These are phyloP conservation scores for Syzygium oleosum DNA, from an alignment of 345 rosid species.

Conservation along the genomic window DNA sequence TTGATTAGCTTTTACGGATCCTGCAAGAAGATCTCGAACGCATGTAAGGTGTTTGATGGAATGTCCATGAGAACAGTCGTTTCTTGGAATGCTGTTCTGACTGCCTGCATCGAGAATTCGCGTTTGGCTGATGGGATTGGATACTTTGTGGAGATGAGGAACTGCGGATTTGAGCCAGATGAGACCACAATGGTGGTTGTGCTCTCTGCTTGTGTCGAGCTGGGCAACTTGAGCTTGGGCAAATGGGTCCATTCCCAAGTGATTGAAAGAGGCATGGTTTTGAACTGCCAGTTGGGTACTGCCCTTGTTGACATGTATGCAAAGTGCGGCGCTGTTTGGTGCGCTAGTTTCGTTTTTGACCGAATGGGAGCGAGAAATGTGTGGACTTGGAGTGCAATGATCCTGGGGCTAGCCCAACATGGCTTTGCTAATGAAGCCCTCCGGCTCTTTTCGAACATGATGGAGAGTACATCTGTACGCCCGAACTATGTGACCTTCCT, in stretches of 20 bases:
- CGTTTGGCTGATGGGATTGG: slow-evolving; percentile 29
- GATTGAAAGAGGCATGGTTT: slow-evolving; percentile 38
- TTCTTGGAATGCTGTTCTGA: slow-evolving; percentile 74
- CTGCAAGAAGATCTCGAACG: slow-evolving; percentile 44
- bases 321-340: slow-evolving; percentile 48
- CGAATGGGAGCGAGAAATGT: slow-evolving; percentile 52
- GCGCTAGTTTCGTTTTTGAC: slow-evolving; percentile 42
- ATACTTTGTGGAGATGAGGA: slow-evolving; percentile 47
- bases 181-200: slow-evolving; percentile 70
- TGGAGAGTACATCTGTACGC: slow-evolving; percentile 18
- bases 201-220: slow-evolving; percentile 43
- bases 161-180: slow-evolving; percentile 37
- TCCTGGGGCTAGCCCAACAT: slow-evolving; percentile 70
- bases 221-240: slow-evolving; percentile 65
- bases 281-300: slow-evolving; percentile 64
- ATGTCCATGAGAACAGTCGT: slow-evolving; percentile 56
- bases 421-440: slow-evolving; percentile 64
- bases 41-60: slow-evolving; percentile 61
- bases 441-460: slow-evolving; percentile 43
- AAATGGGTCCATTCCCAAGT: slow-evolving; percentile 59
- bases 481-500: slow-evolving; percentile 85
- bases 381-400: slow-evolving; percentile 97
- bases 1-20: slow-evolving; percentile 63
- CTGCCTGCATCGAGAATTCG: slow-evolving; percentile 42
- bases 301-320: slow-evolving; percentile 81